Conservation (phyloP, 306 rosid genomes). For the Dryas octopetala region DNA sequence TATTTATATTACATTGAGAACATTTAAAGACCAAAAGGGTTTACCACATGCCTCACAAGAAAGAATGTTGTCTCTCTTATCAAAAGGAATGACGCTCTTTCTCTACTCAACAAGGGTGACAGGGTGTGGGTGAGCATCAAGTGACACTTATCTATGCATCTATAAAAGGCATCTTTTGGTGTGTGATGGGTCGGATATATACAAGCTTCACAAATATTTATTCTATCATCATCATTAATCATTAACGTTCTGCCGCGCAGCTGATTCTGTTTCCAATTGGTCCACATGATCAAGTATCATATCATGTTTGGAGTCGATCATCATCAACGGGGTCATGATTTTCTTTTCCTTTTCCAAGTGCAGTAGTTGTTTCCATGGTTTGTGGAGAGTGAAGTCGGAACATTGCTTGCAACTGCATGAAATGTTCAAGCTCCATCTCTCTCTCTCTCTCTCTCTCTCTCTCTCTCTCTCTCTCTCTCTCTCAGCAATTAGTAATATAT, state of each 20-base stretch:
- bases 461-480: no score
- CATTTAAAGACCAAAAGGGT: slow-evolving; percentile 4
- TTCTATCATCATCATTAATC: not conserved
- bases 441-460: no score
- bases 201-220: not conserved
- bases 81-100: not conserved
- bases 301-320: no score
- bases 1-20: not conserved
- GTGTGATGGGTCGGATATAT: not conserved
- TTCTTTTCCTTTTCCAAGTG: no score
- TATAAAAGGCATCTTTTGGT: not conserved
- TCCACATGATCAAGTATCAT: not conserved
- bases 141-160: not conserved
- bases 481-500: no score
- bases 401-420: no score
- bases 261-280: not conserved
- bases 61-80: not conserved
- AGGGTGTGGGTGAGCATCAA: not conserved
- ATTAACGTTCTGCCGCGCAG: no score
- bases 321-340: not conserved
- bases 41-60: not conserved
- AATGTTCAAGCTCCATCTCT: no score
- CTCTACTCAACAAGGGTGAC: not conserved
- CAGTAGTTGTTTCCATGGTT: no score
- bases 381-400: no score